These are phyloP conservation scores for Lachnellula subtilissima DNA, from an alignment of 2,329 filamentous ascomycete species.

Conservation along the genomic window DNA sequence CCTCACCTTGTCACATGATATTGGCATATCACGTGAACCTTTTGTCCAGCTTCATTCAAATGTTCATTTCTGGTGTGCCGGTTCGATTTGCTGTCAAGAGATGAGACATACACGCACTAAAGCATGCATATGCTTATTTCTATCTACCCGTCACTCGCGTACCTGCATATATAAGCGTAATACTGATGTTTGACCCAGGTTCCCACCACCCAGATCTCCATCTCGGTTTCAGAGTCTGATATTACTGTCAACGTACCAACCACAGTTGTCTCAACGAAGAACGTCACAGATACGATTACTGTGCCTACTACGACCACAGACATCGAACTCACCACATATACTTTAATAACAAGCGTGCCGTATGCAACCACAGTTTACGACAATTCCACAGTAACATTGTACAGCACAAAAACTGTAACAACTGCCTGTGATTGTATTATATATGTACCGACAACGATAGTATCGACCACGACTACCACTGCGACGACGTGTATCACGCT, in stretches of 20 bases:
- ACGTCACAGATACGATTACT: not conserved
- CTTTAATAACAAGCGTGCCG: not conserved
- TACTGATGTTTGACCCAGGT: not conserved
- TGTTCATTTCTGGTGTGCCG: not conserved
- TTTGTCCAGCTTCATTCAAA: not conserved
- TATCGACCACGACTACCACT: no score
- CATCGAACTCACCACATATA: not conserved
- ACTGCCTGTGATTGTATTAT: not conserved
- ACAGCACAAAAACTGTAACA: not conserved
- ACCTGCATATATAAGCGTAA: not conserved
- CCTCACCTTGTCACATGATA: not conserved
- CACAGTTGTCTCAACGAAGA: not conserved
- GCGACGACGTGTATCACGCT: no score
- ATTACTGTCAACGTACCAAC: not conserved
- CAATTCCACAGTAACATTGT: not conserved
- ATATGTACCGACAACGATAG: no score
- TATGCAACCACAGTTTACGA: not conserved
- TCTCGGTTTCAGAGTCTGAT: not conserved
- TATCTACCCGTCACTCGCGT: no score
- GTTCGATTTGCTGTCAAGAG: not conserved
- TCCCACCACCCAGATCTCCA: not conserved
- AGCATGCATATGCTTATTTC: no score
- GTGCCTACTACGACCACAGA: not conserved
- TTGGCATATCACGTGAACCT: not conserved
- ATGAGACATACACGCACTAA: no score